Conservation (phyloP, 228 moss, liverwort and hornwort genomes). For the Sphagnum magellanicum region DNA sequence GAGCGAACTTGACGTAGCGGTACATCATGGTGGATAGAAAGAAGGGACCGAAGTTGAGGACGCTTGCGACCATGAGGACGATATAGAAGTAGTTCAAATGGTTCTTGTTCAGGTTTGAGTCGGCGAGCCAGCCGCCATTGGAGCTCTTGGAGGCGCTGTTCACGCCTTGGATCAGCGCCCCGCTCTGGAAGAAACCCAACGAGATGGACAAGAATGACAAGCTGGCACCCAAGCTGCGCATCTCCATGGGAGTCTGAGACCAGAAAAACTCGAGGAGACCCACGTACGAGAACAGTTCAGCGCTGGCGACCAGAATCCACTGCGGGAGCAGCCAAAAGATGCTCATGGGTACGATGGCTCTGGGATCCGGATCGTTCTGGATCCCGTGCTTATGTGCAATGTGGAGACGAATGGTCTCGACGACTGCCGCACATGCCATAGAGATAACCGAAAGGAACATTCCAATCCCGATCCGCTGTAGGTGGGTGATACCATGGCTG, state of each 20-base stretch:
- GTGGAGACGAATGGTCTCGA: conserved; percentile 40
- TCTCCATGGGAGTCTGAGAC: conserved; percentile 51
- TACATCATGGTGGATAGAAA: conserved; percentile 26
- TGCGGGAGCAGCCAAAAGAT: conserved; percentile 75
- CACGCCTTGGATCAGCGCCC: conserved; percentile 34
- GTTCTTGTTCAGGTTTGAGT: conserved; percentile 38
- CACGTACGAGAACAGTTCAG: conserved; percentile 59
- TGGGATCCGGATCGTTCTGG: conserved; percentile 2
- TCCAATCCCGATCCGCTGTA: conserved; percentile 49
- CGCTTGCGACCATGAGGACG: conserved; percentile 27
- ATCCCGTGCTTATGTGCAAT: conserved; percentile 16
- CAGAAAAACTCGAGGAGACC: conserved; percentile 82
- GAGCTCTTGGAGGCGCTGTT: conserved; percentile 19
- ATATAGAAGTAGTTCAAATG: conserved; percentile 47
- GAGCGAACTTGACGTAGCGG: conserved; percentile 23
- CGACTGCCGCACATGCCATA: conserved; percentile 47
- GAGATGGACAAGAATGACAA: conserved; percentile 48
- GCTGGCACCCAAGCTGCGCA: conserved; percentile 53
- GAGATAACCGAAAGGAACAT: conserved; percentile 42
- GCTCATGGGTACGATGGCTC: conserved; percentile 33
- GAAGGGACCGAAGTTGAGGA: conserved; percentile 21
- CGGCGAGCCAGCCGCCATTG: conserved; percentile 35
- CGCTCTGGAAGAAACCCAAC: conserved; percentile 57
- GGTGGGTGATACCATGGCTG: conserved; percentile 47
- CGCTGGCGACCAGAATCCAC: conserved; percentile 41